Base-by-base conservation (phyloP, 2,329 filamentous ascomycete genomes). In the Aurifilum marmelostoma region DNA sequence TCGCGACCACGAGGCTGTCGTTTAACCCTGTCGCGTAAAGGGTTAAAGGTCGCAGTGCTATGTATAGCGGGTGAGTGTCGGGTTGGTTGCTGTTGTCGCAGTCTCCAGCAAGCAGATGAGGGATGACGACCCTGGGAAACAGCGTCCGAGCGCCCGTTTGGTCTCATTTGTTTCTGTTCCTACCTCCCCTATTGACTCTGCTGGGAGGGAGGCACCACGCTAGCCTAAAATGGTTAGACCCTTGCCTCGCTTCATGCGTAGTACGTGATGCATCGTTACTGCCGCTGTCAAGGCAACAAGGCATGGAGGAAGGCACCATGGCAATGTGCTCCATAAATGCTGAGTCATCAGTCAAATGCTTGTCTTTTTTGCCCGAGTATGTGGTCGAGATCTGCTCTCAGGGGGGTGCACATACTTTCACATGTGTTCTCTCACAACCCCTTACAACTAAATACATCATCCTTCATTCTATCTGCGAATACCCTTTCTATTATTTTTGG, bases 1-100 rank as follows among this genome's bases (percentile, higher is more conserved):
- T 59, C 18, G 56, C 56, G 58, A 24, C 50, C 68, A 67, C 63
- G 59, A 61, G 68, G 69, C 47, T 70, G 62, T 70, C 63, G 66
- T 47, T 43, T 56, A 63, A 50, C 66, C 68, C 63, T 43, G 68
- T 68, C 62, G 68, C 68, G 66, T 32, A 29, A 16, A 47, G 43
- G 52, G 52, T 56, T 32, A 16, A 16, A 56, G 52, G 52, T 56
- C 27, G 50, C 11, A 14, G n/a, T 43, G 21, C 41, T 21, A 47
- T 56, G 52, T 27, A 56, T 56, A 27, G 52, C 11, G 27, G 52
- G 24, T 6, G 52, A 27, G 52, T 56, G 52, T 54, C 12, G 50
- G 50, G 16, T 59, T n/a, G 52, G 52, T 24, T 18, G 32, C 29
- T 21, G 18, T 37, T 59, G 56, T 59, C 56, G 32, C 56, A 59